Percentiles rank a stretch among this genome's conserved stretches.
Evolutionary conservation across 208 protist genomes (phyloP).

Genomic region (Angomonas deanei): DNA sequence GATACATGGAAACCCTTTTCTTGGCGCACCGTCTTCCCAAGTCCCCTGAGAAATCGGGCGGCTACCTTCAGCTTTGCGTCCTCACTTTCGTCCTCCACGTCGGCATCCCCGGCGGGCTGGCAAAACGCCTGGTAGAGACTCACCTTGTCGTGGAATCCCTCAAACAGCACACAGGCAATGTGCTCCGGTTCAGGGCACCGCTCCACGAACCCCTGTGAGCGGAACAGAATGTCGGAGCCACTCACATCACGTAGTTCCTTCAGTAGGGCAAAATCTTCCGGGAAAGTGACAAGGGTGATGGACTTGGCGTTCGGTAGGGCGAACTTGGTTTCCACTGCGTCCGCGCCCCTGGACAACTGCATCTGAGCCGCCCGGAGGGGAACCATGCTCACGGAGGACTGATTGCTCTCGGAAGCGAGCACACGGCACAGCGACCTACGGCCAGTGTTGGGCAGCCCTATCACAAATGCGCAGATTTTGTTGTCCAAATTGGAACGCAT

Average conservation of each 20-base stretch:
- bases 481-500: conserved; percentile 62
- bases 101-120: conserved; percentile 24
- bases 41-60: conserved; percentile 56
- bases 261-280: conserved; percentile 52
- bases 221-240: conserved; percentile 72
- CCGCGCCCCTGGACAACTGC: conserved; percentile 49
- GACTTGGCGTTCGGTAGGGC: conserved; percentile 76
- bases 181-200: conserved; percentile 58
- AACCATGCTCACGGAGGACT: conserved; percentile 56
- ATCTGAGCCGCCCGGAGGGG: conserved; percentile 69
- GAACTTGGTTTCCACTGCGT: conserved; percentile 49
- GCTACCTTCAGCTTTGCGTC: conserved; percentile 34
- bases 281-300: conserved; percentile 71
- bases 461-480: conserved; percentile 74
- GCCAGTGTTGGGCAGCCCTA: conserved; percentile 81
- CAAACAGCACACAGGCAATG: conserved; percentile 65
- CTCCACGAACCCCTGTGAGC: conserved; percentile 60
- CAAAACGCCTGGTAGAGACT: conserved; percentile 72
- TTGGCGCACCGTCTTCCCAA: conserved; percentile 75
- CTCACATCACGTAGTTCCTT: conserved; percentile 41
- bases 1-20: conserved; percentile 84
- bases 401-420: conserved; percentile 36
- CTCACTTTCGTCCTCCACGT: background rate
- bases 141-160: conserved; percentile 53
- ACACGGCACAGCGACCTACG: conserved; percentile 54